Base-by-base conservation (phyloP, 805 yeast genomes). In the Wickerhamiella kurtzmanii region DNA sequence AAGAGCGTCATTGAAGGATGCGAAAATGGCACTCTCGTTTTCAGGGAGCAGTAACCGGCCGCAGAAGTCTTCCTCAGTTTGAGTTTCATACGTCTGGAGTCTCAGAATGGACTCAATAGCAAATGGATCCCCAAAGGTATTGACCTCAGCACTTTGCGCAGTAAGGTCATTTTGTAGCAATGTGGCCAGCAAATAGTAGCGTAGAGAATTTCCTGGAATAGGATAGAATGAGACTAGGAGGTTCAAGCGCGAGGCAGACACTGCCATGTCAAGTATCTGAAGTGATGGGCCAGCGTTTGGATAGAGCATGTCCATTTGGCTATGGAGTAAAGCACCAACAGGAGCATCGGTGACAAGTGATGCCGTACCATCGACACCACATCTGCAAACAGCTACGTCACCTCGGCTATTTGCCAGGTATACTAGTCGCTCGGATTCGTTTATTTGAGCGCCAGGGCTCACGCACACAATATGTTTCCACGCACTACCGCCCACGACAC, bases 61-160 rank as follows among this genome's bases (percentile, higher is more conserved):
- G 1, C 53, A 32, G 13, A 61, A 36, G 5, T 9, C 59, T 13
- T 59, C 56, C 1, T 63, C 52, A 2, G 68, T 15, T 2, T 11
- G 37, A 4, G 39, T 22, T 13, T 39, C 59, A 53, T 64, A 73
- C 6, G 79, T 70, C 47, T 76, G 79, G 22, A 82, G 63, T 54
- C 79, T 71, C 62, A 82, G 84, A 1, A 84, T 76, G 0, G 88
- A 82, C 44, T 72, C 70, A 2, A 80, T 65, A 35, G 72, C 62
- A 4, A 77, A 72, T 8, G 41, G 25, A 21, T 21, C 25, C 4
- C 41, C 25, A 6, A 6, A 6, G 38, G 8, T n/a, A 6, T 20
- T 25, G 25, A 6, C 41, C 9, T 17, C 11, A n/a, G n/a, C n/a
- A n/a, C n/a, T n/a, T n/a, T 25, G 32, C 9, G 32, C 6, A 6